Conservation (phyloP, 106 monocot species). For the Dendrobium officinale region DNA sequence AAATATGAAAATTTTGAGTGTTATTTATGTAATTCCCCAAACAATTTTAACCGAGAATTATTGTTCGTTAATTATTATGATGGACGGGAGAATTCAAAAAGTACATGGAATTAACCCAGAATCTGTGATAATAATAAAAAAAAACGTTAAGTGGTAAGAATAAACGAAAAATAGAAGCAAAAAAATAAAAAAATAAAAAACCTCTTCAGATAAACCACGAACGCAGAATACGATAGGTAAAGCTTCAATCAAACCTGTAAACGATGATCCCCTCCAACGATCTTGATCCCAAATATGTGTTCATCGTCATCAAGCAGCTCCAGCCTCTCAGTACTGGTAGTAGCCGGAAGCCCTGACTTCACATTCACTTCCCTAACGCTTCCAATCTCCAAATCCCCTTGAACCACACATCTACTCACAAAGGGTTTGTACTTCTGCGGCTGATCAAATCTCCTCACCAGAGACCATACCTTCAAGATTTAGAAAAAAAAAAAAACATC, state of each 20-base stretch:
- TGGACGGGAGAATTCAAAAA: no score
- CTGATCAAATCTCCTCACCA: slow-evolving; percentile 55
- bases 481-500: background rate
- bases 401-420: slow-evolving; percentile 48
- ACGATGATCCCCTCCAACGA: slow-evolving; percentile 70
- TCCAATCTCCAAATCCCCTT: slow-evolving; percentile 32
- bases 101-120: no score
- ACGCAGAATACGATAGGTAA: background rate
- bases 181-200: background rate
- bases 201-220: background rate
- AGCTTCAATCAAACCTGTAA: slow-evolving; percentile 24
- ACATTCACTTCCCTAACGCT: slow-evolving; percentile 57
- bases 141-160: no score
- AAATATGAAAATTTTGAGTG: no score
- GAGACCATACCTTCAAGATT: slow-evolving; percentile 15
- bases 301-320: slow-evolving; percentile 56
- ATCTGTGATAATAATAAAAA: no score
- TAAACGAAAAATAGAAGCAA: background rate
- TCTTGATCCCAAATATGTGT: slow-evolving; percentile 50
- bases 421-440: slow-evolving; percentile 69
- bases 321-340: slow-evolving; percentile 65
- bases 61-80: no score
- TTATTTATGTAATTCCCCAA: no score
- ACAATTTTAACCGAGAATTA: no score
- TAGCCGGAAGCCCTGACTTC: slow-evolving; percentile 63